Base-by-base conservation (phyloP, 345 rosid genomes). In the Camelina hispida region DNA sequence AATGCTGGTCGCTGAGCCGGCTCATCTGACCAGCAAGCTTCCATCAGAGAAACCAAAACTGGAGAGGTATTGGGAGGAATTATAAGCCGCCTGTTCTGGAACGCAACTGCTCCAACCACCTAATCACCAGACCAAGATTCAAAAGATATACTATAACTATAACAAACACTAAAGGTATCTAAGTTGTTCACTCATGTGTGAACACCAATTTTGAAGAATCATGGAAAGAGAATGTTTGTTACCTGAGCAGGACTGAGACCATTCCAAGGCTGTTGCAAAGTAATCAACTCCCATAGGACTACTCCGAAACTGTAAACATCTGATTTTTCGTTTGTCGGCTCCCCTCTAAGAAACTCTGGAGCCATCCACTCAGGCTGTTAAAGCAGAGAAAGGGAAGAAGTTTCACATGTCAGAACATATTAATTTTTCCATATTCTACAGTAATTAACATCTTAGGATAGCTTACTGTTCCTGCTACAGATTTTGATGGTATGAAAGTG, bases 321-420 rank as follows among this genome's bases (percentile, higher is more conserved):
- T 53, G 97, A 91, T 84, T 94, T 94, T 83, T 94, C 98, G 61
- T 94, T 86, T 30, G 98, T 90, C 4, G 96, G 98, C 83, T 94
- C 98, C 17, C 98, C 98, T 42, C 98, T 87, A 65, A 94, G 97
- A 68, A 94, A 94, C 72, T 94, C 98, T 58, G 98, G 97, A 81
- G 98, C 97, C 98, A 94, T 94, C 98, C 98, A 94, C 85, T 94
- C 98, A 2, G 98, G 96, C 98, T 94, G 90, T 83, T 85, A 83
- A 81, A 55, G 37, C 76, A 88, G 68, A 75, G 64, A 77, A 35
- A 78, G 78, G 79, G 78, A 86, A 69, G 59, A 82, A 62, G 70
- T 20, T 80, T 86, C 64, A 77, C 75, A 66, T 68, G 38, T 43
- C 67, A 79, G 59, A 77, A 58, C 28, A 58, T 65, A 69, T n/a